A percentile compares a stretch with the other conserved stretches of the same genome.
These are phyloP conservation scores for Plasmodium sp. DNA, from an alignment of 169 alveolate genomes.

Conservation along the genomic window DNA sequence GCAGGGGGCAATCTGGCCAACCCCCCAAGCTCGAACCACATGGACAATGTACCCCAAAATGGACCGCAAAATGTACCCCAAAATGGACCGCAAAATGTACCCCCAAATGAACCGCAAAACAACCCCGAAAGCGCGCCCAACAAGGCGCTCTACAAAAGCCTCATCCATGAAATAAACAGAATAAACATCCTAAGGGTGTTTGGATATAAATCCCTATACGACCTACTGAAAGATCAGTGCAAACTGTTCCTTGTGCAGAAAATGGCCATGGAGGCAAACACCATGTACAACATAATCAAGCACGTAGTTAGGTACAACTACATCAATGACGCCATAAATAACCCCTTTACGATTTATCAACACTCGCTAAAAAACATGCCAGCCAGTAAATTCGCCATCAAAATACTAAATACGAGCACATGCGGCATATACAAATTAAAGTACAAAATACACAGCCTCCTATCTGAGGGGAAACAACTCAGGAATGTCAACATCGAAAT, in stretches of 20 bases:
- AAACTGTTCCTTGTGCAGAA: neutral
- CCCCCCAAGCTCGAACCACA: neutral
- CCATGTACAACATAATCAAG: constrained; percentile 25
- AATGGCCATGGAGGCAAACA: constrained; percentile 12
- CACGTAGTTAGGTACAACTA: constrained; percentile 29
- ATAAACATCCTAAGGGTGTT: constrained; percentile 3
- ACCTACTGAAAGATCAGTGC: constrained; percentile 26
- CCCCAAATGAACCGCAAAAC: neutral
- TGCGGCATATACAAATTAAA: constrained; percentile 71
- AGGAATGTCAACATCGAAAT: constrained; percentile 73
- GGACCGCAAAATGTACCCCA: neutral
- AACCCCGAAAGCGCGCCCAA: neutral
- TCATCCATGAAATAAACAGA: constrained; percentile 19
- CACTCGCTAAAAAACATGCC: constrained; percentile 18
- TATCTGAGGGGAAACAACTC: constrained; percentile 79
- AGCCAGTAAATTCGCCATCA: constrained; percentile 75
- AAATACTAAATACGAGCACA: constrained; percentile 73
- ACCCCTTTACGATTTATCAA: constrained; percentile 57
- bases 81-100: neutral
- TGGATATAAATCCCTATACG: constrained; percentile 58
- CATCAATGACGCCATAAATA: constrained; percentile 32
- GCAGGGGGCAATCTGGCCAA: neutral
- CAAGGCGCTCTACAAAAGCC: neutral
- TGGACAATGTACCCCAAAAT: neutral
- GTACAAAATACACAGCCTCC: constrained; percentile 78